Evolutionary conservation across 2,329 filamentous ascomycete genomes (phyloP).

Genomic region (Diaporthe sp.): DNA sequence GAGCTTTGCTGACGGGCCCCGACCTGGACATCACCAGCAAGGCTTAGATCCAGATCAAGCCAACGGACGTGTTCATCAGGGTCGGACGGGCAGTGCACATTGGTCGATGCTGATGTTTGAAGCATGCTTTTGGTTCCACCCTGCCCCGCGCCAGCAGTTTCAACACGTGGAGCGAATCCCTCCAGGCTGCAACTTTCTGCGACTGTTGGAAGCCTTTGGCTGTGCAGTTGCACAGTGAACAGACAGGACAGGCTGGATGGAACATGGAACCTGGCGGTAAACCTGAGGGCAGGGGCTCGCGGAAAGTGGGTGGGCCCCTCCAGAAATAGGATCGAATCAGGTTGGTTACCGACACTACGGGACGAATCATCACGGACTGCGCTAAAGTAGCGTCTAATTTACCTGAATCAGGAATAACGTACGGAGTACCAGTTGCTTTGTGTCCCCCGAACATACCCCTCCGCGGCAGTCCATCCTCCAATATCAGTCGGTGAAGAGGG

Average conservation of each 20-base stretch:
- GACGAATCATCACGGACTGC: slow-evolving; percentile 13
- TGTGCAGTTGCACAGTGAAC: neutral
- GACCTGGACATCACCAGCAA: neutral
- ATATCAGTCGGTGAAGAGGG: slow-evolving; percentile 14
- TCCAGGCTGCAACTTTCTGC: slow-evolving; percentile 9
- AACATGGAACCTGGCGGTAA: slow-evolving; percentile 16
- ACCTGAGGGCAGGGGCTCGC: neutral
- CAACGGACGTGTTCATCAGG: neutral
- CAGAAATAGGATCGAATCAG: neutral
- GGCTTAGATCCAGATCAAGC: neutral
- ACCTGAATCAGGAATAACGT: slow-evolving; percentile 26
- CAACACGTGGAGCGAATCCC: slow-evolving; percentile 27
- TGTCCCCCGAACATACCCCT: slow-evolving; percentile 14
- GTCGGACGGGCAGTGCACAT: neutral
- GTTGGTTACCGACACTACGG: slow-evolving; percentile 32
- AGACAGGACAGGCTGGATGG: neutral
- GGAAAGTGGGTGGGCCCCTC: neutral
- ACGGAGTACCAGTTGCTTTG: slow-evolving; percentile 28
- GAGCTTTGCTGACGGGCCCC: neutral
- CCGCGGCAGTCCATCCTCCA: slow-evolving; percentile 21
- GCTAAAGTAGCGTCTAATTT: slow-evolving; percentile 31
- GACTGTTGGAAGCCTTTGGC: slow-evolving; percentile 8
- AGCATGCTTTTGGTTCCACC: neutral
- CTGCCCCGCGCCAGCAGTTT: slow-evolving; percentile 12
- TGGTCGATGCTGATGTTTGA: slow-evolving; percentile 12